A percentile compares a stretch with the other conserved stretches of the same genome.
Evolutionary conservation across 495 filamentous ascomycete species (phyloP).

Genomic region (Poronia punctata): DNA sequence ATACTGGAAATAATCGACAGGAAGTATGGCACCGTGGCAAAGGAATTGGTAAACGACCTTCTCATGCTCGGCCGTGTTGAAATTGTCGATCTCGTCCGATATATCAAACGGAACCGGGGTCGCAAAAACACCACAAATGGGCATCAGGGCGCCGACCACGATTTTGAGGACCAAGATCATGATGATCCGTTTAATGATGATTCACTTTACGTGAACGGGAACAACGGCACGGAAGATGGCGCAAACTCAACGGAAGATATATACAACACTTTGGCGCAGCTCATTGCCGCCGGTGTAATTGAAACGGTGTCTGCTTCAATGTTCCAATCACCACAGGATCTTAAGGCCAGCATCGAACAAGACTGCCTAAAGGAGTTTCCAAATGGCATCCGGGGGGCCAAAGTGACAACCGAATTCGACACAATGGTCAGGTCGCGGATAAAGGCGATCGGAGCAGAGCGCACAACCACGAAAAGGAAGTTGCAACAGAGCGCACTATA

Average conservation of each 20-base stretch:
- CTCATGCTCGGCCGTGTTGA: conserved; percentile 70
- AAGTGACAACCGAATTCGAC: conserved; percentile 50
- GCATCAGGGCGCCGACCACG: too few species aligned
- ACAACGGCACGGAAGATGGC: conserved; percentile 9
- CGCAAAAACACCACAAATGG: conserved; percentile 23
- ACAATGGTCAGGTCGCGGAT: conserved; percentile 49
- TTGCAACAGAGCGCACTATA: conserved; percentile 31
- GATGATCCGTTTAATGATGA: conserved; percentile 13
- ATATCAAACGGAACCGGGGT: conserved; percentile 30
- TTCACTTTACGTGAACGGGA: conserved; percentile 12
- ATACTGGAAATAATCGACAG: conserved; percentile 68
- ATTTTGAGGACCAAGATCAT: conserved; percentile 18
- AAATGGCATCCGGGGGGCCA: conserved; percentile 39
- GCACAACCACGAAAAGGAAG: conserved; percentile 42
- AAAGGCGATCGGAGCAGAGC: conserved; percentile 37
- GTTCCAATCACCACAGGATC: conserved; percentile 34
- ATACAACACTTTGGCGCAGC: conserved; percentile 33
- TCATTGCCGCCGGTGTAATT: conserved; percentile 39
- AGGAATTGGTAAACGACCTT: conserved; percentile 64
- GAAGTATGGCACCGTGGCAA: conserved; percentile 61
- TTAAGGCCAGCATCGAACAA: conserved; percentile 30
- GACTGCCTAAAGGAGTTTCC: conserved; percentile 36
- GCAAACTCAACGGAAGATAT: conserved; percentile 24
- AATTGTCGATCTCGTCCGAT: conserved; percentile 59
- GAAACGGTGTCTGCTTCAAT: conserved; percentile 31